Evolutionary conservation across 805 yeast genomes (phyloP).

Genomic region (Ogataea wickerhamii): DNA sequence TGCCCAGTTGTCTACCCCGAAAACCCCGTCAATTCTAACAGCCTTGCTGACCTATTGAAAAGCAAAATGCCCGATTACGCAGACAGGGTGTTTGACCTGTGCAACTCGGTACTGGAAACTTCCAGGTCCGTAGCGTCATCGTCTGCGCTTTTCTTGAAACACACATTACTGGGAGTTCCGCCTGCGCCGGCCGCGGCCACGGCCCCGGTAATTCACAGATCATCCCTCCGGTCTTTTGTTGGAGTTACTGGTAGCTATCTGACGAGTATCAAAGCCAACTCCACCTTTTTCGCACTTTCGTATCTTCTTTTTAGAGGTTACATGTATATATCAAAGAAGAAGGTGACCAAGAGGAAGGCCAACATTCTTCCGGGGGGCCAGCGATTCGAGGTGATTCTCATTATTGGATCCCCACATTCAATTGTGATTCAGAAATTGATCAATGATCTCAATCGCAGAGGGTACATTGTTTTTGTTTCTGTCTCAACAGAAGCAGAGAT

Average conservation of each 20-base stretch:
- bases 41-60: too few species aligned
- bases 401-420: conserved; percentile 75
- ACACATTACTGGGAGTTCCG: conserved; percentile 1
- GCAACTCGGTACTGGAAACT: conserved; percentile 6
- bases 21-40: too few species aligned
- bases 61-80: conserved; percentile 22
- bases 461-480: conserved; percentile 77
- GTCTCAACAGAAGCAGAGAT: conserved; percentile 60
- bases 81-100: conserved; percentile 19
- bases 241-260: conserved; percentile 2
- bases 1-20: too few species aligned
- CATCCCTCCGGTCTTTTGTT: background rate
- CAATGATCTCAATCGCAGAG: conserved; percentile 70
- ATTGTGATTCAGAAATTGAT: conserved; percentile 68
- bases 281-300: conserved; percentile 6
- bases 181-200: conserved; percentile 7
- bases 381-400: conserved; percentile 67
- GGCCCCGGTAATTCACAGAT: conserved; percentile 1
- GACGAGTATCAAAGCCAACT: conserved; percentile 1
- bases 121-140: conserved; percentile 6
- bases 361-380: conserved; percentile 64
- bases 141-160: conserved; percentile 3
- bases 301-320: conserved; percentile 2
- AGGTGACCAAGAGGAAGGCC: conserved; percentile 45
- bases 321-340: conserved; percentile 1